These are phyloP conservation scores for Cerioporus squamosus DNA, from an alignment of 1,284 basidiomycete genomes.

Conservation along the genomic window DNA sequence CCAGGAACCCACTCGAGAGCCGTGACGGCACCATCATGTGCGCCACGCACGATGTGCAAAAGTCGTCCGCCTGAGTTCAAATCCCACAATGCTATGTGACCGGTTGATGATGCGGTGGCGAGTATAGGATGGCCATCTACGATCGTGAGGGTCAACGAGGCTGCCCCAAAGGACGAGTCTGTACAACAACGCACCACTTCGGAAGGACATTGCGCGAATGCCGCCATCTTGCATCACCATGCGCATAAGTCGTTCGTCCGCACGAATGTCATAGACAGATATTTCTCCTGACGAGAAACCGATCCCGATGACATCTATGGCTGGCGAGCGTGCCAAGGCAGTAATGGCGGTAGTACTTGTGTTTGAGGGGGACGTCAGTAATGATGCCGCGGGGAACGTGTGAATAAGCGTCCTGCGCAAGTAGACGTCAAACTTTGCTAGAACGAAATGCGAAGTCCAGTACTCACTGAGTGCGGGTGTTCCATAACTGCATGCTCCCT, in stretches of 20 bases:
- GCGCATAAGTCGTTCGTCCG: conserved; percentile 87
- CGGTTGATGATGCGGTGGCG: conserved; percentile 84
- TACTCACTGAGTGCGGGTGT: conserved; percentile 81
- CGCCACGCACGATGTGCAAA: conserved; percentile 83
- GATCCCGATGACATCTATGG: conserved; percentile 93
- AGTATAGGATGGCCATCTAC: conserved; percentile 87
- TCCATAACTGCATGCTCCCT: conserved; percentile 93
- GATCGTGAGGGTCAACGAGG: not conserved
- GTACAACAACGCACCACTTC: conserved; percentile 67
- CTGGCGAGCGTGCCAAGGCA: conserved; percentile 88
- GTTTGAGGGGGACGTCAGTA: conserved; percentile 49
- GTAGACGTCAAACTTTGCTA: conserved; percentile 1
- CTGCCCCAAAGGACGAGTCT: not conserved
- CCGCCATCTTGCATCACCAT: conserved; percentile 88
- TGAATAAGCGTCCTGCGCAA: conserved; percentile 65
- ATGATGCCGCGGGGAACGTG: conserved; percentile 54
- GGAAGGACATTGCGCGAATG: conserved; percentile 81
- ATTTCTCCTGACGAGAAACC: conserved; percentile 90
- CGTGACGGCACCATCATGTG: conserved; percentile 84
- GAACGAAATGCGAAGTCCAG: conserved; percentile 2
- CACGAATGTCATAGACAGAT: conserved; percentile 87
- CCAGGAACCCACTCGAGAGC: conserved; percentile 89
- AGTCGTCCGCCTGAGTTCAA: conserved; percentile 81
- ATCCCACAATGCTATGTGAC: conserved; percentile 92
- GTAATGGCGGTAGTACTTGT: conserved; percentile 67